Evolutionary conservation across 768 basidiomycete genomes (phyloP), one percentile per base, ranked within the genome.

Genomic region (Termitomyces sp.): DNA sequence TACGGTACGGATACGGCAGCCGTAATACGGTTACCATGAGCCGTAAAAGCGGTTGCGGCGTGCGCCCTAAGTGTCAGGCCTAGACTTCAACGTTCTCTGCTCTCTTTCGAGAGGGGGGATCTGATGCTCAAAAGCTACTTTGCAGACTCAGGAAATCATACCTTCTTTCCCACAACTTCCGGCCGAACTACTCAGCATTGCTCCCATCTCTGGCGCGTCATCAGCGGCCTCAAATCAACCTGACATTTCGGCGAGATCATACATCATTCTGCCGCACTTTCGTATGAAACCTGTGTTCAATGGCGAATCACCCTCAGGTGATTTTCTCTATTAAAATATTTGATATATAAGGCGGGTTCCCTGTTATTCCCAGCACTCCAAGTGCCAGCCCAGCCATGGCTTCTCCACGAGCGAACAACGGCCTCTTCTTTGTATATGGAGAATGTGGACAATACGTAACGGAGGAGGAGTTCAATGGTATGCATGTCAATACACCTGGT

Each of bases 361-460:
- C 0, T 7, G 12, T 22, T 15, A 7, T 50, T 11, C 16, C 33
- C 33, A n/a, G 33, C 2, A 13, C 2, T 13, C 9, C 5, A 50
- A 33, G 11, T 24, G 11, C 49, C 45, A 41, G 11, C 18, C 49
- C 45, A 41, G 11, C 18, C 8, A 57, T 57, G 56, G 20, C 27
- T 30, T n/a, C 55, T 24, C 22, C 46, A 41, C 50, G 27, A 56
- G 31, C 0, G 41, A 46, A 55, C 49, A 63, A 54, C 63, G 66
- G 47, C 20, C 68, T 76, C n/a, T 66, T 74, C 48, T 68, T 75
- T 51, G 70, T 70, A 36, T 66, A 66, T 22, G 68, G 60, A 47
- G 71, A 74, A 58, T 59, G 53, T 11, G 72, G 71, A 11, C 56
- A 64, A 24, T 30, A 56, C 13, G 66, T 74, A 7, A 59, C 68